These are phyloP conservation scores for Coniophora puteana DNA, from an alignment of 1,284 basidiomycete genomes.

Conservation along the genomic window DNA sequence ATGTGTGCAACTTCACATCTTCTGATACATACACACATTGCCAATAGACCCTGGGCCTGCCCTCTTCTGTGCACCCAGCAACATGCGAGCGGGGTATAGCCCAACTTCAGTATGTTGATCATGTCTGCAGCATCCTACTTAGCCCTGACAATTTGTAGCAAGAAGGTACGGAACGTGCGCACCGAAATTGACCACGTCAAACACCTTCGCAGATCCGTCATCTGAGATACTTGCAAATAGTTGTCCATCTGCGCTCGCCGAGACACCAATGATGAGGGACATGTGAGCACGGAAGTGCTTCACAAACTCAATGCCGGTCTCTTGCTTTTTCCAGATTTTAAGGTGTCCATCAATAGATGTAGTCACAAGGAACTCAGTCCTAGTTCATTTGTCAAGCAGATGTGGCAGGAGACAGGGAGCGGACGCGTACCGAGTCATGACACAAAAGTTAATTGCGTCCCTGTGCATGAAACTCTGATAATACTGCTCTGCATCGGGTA, in stretches of 20 bases:
- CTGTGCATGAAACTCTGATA: conserved; percentile 99
- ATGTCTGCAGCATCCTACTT: conserved; percentile 68
- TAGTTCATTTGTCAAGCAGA: conserved; percentile 27
- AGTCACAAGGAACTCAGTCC: conserved; percentile 91
- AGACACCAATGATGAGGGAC: conserved; percentile 74
- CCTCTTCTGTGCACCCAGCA: conserved; percentile 93
- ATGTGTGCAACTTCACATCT: too few relatives aligned
- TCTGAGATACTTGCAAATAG: conserved; percentile 88
- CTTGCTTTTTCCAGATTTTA: conserved; percentile 99
- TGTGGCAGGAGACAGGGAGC: not conserved
- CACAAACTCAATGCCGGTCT: conserved; percentile 87
- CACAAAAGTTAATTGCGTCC: conserved; percentile 86
- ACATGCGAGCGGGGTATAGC: conserved; percentile 79
- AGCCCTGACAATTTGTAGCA: not conserved
- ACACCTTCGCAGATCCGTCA: conserved; percentile 87
- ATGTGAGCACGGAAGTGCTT: conserved; percentile 94
- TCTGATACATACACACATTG: conserved; percentile 60
- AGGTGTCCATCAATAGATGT: conserved; percentile 94
- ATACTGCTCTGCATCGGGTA: conserved; percentile 92
- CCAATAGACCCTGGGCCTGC: conserved; percentile 84
- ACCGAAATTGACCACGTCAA: conserved; percentile 98
- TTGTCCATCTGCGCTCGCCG: conserved; percentile 90
- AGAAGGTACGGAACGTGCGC: conserved; percentile 21
- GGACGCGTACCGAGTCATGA: conserved; percentile 71
- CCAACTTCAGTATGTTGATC: conserved; percentile 96